Conservation (phyloP, 2,329 filamentous ascomycete species). For the Didymellaceae sp. region DNA sequence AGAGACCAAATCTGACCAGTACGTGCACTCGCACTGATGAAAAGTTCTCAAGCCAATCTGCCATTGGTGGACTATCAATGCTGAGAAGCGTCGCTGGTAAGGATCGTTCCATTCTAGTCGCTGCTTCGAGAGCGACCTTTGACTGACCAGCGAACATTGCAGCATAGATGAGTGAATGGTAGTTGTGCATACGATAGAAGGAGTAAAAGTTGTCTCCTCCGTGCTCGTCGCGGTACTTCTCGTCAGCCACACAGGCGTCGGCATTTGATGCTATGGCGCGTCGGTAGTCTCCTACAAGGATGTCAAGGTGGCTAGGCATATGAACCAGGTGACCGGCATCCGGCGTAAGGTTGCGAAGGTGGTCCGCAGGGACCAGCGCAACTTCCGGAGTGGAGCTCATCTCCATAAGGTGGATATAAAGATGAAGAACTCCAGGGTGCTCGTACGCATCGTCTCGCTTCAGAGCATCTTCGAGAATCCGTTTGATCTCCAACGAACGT, state of each 20-base stretch:
- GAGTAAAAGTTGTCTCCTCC: conserved; percentile 77
- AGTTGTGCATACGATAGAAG: conserved; percentile 76
- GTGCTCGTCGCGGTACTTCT: conserved; percentile 65
- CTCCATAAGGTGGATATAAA: conserved; percentile 81
- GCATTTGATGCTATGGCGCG: conserved; percentile 71
- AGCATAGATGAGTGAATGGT: conserved; percentile 77
- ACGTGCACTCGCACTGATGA: conserved; percentile 72
- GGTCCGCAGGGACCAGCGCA: conserved; percentile 66
- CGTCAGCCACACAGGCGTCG: conserved; percentile 70
- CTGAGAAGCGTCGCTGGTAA: conserved; percentile 69
- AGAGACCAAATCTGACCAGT: conserved; percentile 74
- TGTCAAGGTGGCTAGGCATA: conserved; percentile 80
- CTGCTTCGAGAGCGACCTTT: conserved; percentile 66
- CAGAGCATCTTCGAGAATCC: conserved; percentile 65
- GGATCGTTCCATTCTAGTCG: conserved; percentile 64
- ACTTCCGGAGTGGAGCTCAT: conserved; percentile 72
- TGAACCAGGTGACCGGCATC: conserved; percentile 75
- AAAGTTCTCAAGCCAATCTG: conserved; percentile 78
- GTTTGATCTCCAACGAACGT: conserved; percentile 64
- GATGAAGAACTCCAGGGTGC: conserved; percentile 75
- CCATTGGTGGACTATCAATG: conserved; percentile 73
- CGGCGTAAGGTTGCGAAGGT: conserved; percentile 68
- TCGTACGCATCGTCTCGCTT: conserved; percentile 54
- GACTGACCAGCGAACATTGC: conserved; percentile 78
- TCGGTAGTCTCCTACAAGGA: conserved; percentile 74